Evolutionary conservation across 495 filamentous ascomycete genomes (phyloP), one percentile per base, ranked within the genome.

Genomic region (Talaromyces proteolyticus): DNA sequence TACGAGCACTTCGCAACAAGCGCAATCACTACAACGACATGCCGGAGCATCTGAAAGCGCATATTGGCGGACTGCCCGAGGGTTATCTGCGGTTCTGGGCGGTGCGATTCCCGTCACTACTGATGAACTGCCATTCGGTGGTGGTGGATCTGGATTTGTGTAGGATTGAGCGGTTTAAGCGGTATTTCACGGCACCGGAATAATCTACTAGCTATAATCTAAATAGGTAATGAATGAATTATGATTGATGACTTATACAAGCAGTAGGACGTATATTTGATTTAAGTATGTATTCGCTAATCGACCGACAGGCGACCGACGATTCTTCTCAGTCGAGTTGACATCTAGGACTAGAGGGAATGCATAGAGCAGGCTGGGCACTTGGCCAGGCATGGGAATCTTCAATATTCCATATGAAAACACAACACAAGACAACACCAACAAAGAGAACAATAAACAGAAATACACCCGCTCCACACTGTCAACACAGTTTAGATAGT

Each of bases 1-100:
- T 97, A 19, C 81, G 93, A 5, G 94, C 90, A 7, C 69, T 98
- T 51, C 75, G 93, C n/a, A 98, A 98, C 63, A 98, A 98, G 76
- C 84, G 85, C 53, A 88, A 93, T 52, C 92, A 97, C 65, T 94
- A 92, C 66, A 87, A 96, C 52, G 87, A 96, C 54, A 84, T 98
- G 80, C 80, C 86, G 8, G 85, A 88, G 8, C 63, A 81, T 40
- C 78, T 95, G 51, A 90, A 91, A 70, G 67, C 73, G 22, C 76
- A 84, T 56, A 88, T 96, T 47, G 92, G 91, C 1, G 69, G 84
- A 4, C 61, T 95, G 55, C 88, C 91, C 0, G 86, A 88, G 19
- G 91, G 89, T 0, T 98, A 96, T 60, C 65, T 96, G 37, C 75
- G 73, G 8, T 97, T 94, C 65, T 98, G 93, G 87, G 85, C 87